phyloP scores from a whole-genome alignment of 176 grass and related monocot genomes.

The Otatea glauca region DNA sequence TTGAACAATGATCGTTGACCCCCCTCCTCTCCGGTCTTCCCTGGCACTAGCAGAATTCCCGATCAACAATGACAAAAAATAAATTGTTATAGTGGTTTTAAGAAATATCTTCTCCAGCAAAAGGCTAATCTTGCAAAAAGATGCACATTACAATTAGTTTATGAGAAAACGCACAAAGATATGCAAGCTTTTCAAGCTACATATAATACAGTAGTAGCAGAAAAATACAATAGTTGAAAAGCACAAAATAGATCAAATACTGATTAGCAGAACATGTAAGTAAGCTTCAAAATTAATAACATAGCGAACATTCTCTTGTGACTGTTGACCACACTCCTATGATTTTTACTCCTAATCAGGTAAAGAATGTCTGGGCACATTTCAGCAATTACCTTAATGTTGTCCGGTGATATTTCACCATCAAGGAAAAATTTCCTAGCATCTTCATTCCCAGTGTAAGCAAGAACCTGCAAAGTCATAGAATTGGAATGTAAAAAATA shows the following conservation, averaged over 20 bases:
- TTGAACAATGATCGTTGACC: not conserved
- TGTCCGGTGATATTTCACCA: slow-evolving; percentile 61
- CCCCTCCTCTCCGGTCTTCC: not conserved
- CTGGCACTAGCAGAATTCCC: slow-evolving; percentile 26
- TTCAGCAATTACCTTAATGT: slow-evolving; percentile 63
- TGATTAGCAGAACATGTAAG: not conserved
- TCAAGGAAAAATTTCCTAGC: slow-evolving; percentile 77
- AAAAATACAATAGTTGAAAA: not conserved
- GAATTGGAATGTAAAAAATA: slow-evolving; percentile 3
- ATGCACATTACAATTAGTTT: not conserved
- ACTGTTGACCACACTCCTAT: slow-evolving; percentile 10
- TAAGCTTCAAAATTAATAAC: slow-evolving; percentile 16
- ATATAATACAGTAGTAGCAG: not conserved
- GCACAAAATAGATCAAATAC: not conserved
- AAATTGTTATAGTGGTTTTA: not conserved
- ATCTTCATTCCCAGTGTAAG: slow-evolving; percentile 93
- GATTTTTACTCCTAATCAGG: not conserved
- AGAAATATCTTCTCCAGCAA: not conserved
- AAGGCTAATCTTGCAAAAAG: not conserved
- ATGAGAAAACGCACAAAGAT: not conserved
- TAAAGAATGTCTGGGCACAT: not conserved
- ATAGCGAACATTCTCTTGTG: not conserved
- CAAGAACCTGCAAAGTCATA: slow-evolving; percentile 69
- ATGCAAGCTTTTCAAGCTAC: not conserved
- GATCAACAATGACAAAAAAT: slow-evolving; percentile 30